These are phyloP conservation scores for Pythium aquatile DNA, from an alignment of 352 stramenopile species.

Conservation along the genomic window DNA sequence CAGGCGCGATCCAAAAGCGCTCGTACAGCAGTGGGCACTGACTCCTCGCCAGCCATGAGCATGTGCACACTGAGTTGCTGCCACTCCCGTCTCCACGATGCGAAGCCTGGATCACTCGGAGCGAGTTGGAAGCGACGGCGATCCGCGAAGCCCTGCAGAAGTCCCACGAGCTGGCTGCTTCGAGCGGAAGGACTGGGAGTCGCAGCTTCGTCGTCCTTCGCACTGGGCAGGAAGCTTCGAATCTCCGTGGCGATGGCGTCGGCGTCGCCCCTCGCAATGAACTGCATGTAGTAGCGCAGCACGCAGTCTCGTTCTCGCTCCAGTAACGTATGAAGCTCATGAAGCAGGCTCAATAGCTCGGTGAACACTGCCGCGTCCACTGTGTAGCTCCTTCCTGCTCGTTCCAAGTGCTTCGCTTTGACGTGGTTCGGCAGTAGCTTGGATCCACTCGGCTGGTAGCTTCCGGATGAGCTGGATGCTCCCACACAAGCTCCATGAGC, in stretches of 20 bases:
- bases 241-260: conserved; percentile 48
- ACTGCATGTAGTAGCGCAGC: conserved; percentile 27
- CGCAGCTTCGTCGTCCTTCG: not conserved
- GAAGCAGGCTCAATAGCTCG: conserved; percentile 6
- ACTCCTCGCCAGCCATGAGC: conserved; percentile 9
- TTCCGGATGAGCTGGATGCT: not conserved
- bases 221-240: conserved; percentile 22
- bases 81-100: conserved; percentile 59
- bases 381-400: conserved; percentile 23
- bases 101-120: conserved; percentile 7
- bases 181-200: not conserved
- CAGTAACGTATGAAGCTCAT: conserved; percentile 10
- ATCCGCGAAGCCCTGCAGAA: conserved; percentile 47
- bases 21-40: conserved; percentile 24
- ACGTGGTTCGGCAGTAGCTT: conserved; percentile 41
- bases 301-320: conserved; percentile 12
- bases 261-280: conserved; percentile 42
- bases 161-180: conserved; percentile 24
- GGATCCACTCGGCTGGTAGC: conserved; percentile 1
- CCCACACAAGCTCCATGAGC: conserved; percentile 24
- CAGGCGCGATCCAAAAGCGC: conserved; percentile 44
- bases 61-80: conserved; percentile 51
- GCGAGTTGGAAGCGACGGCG: conserved; percentile 29
- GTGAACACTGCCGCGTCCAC: conserved; percentile 5
- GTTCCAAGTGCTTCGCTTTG: conserved; percentile 54